phyloP scores from a whole-genome alignment of 768 basidiomycete genomes.

The Crucibulum laeve region DNA sequence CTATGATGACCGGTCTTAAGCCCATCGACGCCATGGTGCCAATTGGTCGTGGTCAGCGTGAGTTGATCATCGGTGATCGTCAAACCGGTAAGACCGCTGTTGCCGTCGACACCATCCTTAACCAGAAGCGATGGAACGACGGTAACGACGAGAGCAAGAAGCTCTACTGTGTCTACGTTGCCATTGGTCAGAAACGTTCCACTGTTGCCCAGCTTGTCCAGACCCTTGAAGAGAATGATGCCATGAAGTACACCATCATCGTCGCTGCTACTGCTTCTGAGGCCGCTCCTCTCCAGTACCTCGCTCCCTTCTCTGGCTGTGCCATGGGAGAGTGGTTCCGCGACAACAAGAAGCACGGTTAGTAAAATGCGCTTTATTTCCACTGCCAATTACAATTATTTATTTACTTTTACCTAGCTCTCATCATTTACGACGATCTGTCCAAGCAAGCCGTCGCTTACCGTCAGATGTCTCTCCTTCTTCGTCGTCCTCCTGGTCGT shows the following conservation, averaged over 20 bases:
- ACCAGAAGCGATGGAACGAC: conserved; percentile 99
- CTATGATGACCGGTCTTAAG: conserved; percentile 99
- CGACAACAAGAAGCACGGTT: conserved; percentile 99
- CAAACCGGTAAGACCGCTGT: conserved; percentile 99
- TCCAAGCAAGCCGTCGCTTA: conserved; percentile 99
- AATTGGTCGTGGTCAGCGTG: conserved; percentile 99
- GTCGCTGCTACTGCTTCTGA: conserved; percentile 99
- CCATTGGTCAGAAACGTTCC: conserved; percentile 98
- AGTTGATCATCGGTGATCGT: conserved; percentile 99
- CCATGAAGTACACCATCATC: conserved; percentile 99
- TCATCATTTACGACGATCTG: conserved; percentile 99
- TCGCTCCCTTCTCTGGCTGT: conserved; percentile 99
- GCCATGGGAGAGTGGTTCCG: conserved; percentile 99
- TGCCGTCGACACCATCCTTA: conserved; percentile 99
- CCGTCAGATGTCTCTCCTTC: conserved; percentile 99
- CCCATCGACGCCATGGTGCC: conserved; percentile 99
- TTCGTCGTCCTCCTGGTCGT: conserved; percentile 99
- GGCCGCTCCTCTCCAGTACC: conserved; percentile 98
- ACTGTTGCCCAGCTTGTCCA: conserved; percentile 99
- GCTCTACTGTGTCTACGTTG: conserved; percentile 99
- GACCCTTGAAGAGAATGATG: conserved; percentile 99
- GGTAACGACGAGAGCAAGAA: conserved; percentile 96
- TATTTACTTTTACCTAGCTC: conserved; percentile 40
- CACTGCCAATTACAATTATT: conserved; percentile 4
- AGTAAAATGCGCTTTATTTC: conserved; percentile 15